Percentiles rank a stretch among this genome's conserved stretches.
phyloP scores from a whole-genome alignment of 2,329 filamentous ascomycete genomes.

The Juglanconis oblonga region DNA sequence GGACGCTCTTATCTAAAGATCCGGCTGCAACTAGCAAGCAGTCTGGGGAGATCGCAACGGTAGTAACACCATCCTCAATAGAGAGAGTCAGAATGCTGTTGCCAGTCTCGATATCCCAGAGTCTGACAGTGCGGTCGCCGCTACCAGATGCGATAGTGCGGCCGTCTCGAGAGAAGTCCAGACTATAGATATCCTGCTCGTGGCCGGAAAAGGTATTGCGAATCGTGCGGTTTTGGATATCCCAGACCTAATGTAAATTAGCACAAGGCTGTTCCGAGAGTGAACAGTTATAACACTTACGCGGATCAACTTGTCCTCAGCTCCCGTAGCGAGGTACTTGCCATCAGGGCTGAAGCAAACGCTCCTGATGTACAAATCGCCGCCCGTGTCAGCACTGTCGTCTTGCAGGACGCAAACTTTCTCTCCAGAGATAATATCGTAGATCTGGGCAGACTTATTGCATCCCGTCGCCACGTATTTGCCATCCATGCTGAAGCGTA shows the following conservation, averaged over 20 bases:
- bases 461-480: constrained; percentile 96
- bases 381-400: constrained; percentile 78
- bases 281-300: constrained; percentile 48
- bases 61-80: constrained; percentile 96
- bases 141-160: constrained; percentile 93
- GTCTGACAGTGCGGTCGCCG: constrained; percentile 87
- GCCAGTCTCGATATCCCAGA: constrained; percentile 91
- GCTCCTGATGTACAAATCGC: constrained; percentile 94
- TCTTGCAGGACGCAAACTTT: constrained; percentile 91
- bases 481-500: constrained; percentile 92
- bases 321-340: constrained; percentile 88
- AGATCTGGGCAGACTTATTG: constrained; percentile 99
- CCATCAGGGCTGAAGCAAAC: constrained; percentile 99
- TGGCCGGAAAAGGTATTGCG: constrained; percentile 94
- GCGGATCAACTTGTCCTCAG: constrained; percentile 95
- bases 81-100: constrained; percentile 79
- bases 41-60: constrained; percentile 94
- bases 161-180: constrained; percentile 92
- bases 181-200: constrained; percentile 96
- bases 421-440: constrained; percentile 82
- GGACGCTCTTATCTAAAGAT: constrained; percentile 94
- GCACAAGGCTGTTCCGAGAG: background rate
- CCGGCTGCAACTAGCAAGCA: constrained; percentile 92
- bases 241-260: constrained; percentile 74
- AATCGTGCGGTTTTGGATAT: constrained; percentile 79